Conservation (phyloP, 1,139 yeast genomes). For the Geotrichum armillariae region DNA sequence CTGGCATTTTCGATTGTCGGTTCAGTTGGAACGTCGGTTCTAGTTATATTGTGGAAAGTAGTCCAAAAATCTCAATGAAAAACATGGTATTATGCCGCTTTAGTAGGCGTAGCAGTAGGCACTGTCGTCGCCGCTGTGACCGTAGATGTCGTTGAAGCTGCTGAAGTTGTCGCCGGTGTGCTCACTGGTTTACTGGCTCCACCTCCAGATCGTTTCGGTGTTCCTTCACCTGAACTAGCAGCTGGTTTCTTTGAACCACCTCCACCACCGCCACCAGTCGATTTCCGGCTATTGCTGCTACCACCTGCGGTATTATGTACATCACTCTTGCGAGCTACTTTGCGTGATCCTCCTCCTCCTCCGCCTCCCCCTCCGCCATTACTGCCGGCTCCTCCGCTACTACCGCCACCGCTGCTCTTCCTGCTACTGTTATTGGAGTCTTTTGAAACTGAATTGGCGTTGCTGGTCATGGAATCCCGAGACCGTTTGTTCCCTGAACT, state of each 20-base stretch:
- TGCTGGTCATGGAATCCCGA: constrained; percentile 8
- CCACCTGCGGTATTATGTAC: constrained; percentile 12
- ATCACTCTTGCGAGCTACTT: constrained; percentile 19
- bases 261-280: background rate
- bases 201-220: background rate
- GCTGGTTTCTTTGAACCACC: background rate
- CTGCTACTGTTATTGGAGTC: background rate
- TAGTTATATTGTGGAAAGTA: too few species aligned
- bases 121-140: background rate
- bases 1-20: too few species aligned
- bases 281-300: background rate
- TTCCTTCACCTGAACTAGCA: background rate
- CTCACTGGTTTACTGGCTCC: background rate
- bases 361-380: constrained; percentile 13
- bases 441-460: background rate
- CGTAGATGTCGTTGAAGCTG: constrained; percentile 2
- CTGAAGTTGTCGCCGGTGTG: constrained; percentile 3
- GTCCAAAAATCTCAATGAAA: too few species aligned
- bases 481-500: constrained; percentile 14
- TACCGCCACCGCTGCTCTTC: background rate
- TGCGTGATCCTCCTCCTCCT: constrained; percentile 15
- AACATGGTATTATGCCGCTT: constrained; percentile 2
- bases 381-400: constrained; percentile 5
- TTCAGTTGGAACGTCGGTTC: too few species aligned
- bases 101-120: background rate